These are phyloP conservation scores for Leucocoprinus birnbaumii DNA, from an alignment of 768 basidiomycete species.

Conservation along the genomic window DNA sequence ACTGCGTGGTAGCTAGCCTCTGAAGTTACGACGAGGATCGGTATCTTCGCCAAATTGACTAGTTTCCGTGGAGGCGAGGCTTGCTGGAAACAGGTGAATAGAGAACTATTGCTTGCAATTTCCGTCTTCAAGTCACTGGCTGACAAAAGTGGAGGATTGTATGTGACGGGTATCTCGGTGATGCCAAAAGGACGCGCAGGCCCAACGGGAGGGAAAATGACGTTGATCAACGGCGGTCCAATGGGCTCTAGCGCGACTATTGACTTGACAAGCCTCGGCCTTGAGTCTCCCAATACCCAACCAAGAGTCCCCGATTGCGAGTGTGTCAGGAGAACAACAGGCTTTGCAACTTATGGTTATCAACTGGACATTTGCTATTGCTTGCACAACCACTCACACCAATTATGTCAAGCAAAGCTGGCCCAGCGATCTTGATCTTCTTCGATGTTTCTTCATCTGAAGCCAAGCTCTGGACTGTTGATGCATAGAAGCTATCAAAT, in stretches of 20 bases:
- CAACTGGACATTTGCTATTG: background rate
- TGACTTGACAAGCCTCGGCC: conserved; percentile 41
- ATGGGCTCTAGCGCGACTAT: conserved; percentile 48
- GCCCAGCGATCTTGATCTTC: conserved; percentile 39
- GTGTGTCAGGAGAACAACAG: conserved; percentile 45
- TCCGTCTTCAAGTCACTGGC: conserved; percentile 31
- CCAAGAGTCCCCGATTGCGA: conserved; percentile 48
- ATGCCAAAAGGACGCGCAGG: conserved; percentile 43
- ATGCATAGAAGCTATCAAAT: conserved; percentile 44
- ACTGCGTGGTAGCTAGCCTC: conserved; percentile 49
- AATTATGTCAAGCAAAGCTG: conserved; percentile 41
- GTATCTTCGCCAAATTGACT: conserved; percentile 38
- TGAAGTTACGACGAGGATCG: conserved; percentile 45
- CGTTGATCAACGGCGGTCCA: conserved; percentile 46
- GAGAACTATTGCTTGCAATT: conserved; percentile 22
- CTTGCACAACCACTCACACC: conserved; percentile 31
- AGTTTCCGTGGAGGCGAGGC: conserved; percentile 37
- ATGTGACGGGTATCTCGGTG: conserved; percentile 44
- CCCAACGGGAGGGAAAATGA: conserved; percentile 32
- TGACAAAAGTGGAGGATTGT: conserved; percentile 37
- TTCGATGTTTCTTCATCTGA: conserved; percentile 32
- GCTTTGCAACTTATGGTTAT: conserved; percentile 25
- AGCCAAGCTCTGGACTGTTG: conserved; percentile 35
- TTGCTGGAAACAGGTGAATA: conserved; percentile 42
- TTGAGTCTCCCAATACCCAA: conserved; percentile 46